Evolutionary conservation across 1,284 basidiomycete genomes (phyloP).

Genomic region (Ceratobasidium sp.): DNA sequence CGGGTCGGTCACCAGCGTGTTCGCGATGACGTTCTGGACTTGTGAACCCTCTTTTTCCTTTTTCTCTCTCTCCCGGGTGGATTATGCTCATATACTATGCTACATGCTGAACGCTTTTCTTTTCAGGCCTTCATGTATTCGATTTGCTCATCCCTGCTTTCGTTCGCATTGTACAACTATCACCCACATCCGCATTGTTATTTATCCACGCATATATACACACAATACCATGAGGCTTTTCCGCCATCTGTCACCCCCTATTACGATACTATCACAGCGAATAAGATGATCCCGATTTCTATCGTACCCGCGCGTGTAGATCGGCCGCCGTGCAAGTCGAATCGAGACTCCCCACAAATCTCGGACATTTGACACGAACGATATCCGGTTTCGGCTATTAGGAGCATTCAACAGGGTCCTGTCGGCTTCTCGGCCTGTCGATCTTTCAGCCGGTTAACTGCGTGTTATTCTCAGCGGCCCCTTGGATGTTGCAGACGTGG

Average conservation of each 20-base stretch:
- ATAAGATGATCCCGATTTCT: background rate
- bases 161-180: slow-evolving; percentile 26
- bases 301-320: background rate
- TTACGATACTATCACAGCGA: background rate
- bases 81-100: background rate
- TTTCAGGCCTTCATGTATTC: slow-evolving; percentile 15
- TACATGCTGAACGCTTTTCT: background rate
- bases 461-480: too few species aligned
- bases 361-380: slow-evolving; percentile 5
- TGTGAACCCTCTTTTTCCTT: background rate
- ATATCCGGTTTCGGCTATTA: background rate
- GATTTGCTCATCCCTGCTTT: slow-evolving; percentile 1
- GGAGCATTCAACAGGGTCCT: background rate
- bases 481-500: too few species aligned
- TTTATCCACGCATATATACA: slow-evolving; percentile 24
- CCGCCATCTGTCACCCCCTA: background rate
- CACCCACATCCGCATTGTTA: slow-evolving; percentile 14
- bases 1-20: slow-evolving; percentile 21
- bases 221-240: background rate
- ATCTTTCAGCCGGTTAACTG: too few species aligned
- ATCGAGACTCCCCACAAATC: background rate
- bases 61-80: background rate
- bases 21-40: background rate
- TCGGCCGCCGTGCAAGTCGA: background rate
- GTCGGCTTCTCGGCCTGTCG: background rate